Evolutionary conservation across 257 asterid genomes (phyloP), one percentile per base, ranked within the genome.

Genomic region (Solanum piurae): DNA sequence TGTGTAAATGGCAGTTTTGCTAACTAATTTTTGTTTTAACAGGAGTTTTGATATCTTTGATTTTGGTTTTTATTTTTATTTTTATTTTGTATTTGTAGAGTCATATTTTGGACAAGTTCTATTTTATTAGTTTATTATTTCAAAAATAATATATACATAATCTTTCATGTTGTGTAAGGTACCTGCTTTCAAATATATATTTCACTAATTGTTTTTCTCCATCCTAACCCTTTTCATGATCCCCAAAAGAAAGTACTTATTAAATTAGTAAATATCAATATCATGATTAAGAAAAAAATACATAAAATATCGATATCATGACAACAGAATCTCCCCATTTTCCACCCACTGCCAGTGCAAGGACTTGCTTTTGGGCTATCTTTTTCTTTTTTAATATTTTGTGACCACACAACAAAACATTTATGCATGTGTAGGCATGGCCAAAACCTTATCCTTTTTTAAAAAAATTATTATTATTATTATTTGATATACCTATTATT

Each of bases 371-470:
- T 71, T 52, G 72, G 27, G 69, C 76, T 40, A n/a, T 86, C 87
- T 82, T 79, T 34, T 83, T n/a, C 55, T 83, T 82, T 69, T 72
- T 72, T 71, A 20, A 37, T 27, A 85, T 23, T 4, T 75, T 85
- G 74, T 86, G 88, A 86, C 71, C 83, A 69, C 71, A 71, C 34
- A 80, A 80, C 29, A 80, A 46, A 44, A 80, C 85, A 80, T 46
- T 9, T 5, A 74, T 21, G 83, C 68, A 49, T 49, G 20, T 80
- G 14, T 31, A 80, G 31, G 87, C 60, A 87, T 91, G 91, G 92
- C 90, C 89, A 87, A 86, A 74, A 73, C 16, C 38, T 58, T 76
- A 31, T 72, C 62, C 49, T 86, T 11, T 62, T 23, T 23, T 40
- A 3, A 8, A 9, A 9, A 9, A 5, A 9, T 38, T 38, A 2